Evolutionary conservation across 306 rosid genomes (phyloP), one percentile per base, ranked within the genome.

Genomic region (Abrus precatorius): DNA sequence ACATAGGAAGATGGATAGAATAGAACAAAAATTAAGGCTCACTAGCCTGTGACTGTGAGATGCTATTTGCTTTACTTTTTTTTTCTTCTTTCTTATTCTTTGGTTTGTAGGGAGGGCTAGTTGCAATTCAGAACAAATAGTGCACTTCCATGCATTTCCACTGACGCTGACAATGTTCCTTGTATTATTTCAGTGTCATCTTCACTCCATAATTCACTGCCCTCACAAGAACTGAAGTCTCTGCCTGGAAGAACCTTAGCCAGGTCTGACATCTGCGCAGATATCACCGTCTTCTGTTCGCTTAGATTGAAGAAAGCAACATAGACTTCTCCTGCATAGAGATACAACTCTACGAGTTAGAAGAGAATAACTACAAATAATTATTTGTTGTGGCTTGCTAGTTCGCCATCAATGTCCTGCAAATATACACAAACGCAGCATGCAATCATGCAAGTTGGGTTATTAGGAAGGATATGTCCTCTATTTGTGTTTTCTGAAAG

Each of bases 301-400:
- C 81, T 83, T 79, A 91, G 89, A 82, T 93, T 93, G 94, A 93
- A 93, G 66, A 93, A 88, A 12, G 96, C 96, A 45, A 93, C 81
- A 78, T 93, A 91, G 63, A 91, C 49, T 81, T 93, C 87, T 83
- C 97, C 97, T 93, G 56, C 63, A 79, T 10, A 72, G 47, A 82
- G 20, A 30, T 71, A n/a, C 52, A n/a, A 40, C 3, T 14, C 27
- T 30, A 11, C 29, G 62, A 72, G 62, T 72, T 72, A 72, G 53
- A 75, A 71, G 52, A 80, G 1, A 40, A 71, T 14, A 63, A 28
- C 75, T 41, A 6, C 50, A 65, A 65, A 7, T 1, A 71, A 50
- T n/a, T 69, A 13, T 69, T 60, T 60, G n/a, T 45, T 75, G 77
- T 59, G 14, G 45, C 64, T 29, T 48, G 20, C 74, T 50, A 12